Evolutionary conservation across 83 land plant genomes (phyloP).

Genomic region (Diphasiastrum complanatum): DNA sequence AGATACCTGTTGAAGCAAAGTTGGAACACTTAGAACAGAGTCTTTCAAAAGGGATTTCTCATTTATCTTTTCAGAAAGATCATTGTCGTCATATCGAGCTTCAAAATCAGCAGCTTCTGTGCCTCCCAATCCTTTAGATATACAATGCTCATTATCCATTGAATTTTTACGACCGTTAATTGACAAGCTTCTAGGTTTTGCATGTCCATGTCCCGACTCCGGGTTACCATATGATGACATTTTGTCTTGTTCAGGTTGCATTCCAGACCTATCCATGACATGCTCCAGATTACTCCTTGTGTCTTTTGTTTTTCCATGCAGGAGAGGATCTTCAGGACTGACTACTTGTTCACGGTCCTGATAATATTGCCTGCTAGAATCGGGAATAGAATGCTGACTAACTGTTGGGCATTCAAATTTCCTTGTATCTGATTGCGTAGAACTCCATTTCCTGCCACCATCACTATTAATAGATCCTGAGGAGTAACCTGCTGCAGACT

Average conservation of each 20-base stretch:
- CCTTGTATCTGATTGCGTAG: constrained; percentile 44
- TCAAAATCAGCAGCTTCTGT: background rate
- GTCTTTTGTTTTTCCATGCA: constrained; percentile 10
- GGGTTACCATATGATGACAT: too few relatives aligned
- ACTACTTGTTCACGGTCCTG: constrained; percentile 27
- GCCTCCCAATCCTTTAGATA: constrained; percentile 2
- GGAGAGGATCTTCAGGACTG: background rate
- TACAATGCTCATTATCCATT: too few relatives aligned
- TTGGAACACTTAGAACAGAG: constrained; percentile 12
- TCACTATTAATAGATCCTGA: constrained; percentile 66
- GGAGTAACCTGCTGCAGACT: constrained; percentile 53
- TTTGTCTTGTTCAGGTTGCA: too few relatives aligned
- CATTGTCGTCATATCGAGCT: constrained; percentile 7
- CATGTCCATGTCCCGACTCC: constrained; percentile 26
- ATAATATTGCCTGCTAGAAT: constrained; percentile 29
- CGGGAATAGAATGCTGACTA: constrained; percentile 33
- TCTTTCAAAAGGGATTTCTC: background rate
- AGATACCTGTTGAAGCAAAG: constrained; percentile 13
- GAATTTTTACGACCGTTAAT: constrained; percentile 7
- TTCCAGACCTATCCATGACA: constrained; percentile 10
- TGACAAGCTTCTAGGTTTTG: constrained; percentile 12
- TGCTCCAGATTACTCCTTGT: constrained; percentile 19
- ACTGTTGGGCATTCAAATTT: constrained; percentile 12
- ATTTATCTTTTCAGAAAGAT: background rate
- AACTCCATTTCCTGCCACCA: constrained; percentile 58